phyloP scores from a whole-genome alignment of 2,329 filamentous ascomycete species.

The Pseudogymnoascus sp. region DNA sequence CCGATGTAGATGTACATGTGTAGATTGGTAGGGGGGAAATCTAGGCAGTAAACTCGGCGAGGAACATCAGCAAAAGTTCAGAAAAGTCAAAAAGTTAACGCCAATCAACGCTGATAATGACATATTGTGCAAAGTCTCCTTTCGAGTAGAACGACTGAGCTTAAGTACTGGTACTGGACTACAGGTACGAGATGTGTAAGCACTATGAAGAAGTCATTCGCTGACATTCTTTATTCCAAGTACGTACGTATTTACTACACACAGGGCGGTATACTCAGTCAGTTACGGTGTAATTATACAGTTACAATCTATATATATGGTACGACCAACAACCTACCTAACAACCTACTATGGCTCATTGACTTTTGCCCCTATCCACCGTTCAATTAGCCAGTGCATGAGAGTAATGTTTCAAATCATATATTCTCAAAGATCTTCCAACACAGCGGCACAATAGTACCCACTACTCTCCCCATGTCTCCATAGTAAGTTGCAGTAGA shows the following conservation, averaged over 20 bases:
- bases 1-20: background rate
- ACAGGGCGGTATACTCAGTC: background rate
- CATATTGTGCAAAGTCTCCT: background rate
- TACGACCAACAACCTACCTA: background rate
- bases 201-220: background rate
- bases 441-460: background rate
- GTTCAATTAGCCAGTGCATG: background rate
- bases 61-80: background rate
- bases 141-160: background rate
- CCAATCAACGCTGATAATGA: background rate
- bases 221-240: background rate
- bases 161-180: background rate
- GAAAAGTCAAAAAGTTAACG: background rate
- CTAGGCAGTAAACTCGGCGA: background rate
- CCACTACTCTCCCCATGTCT: background rate
- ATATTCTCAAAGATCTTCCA: background rate
- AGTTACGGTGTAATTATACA: background rate
- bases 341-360: background rate
- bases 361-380: background rate
- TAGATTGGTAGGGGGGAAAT: background rate
- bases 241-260: background rate
- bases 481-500: background rate
- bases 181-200: conserved; percentile 2
- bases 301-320: background rate
- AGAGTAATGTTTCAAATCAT: conserved; percentile 2